A percentile compares a stretch with the other conserved stretches of the same genome.
These are phyloP conservation scores for Peltaster fructicola DNA, from an alignment of 2,329 filamentous ascomycete genomes.

Conservation along the genomic window DNA sequence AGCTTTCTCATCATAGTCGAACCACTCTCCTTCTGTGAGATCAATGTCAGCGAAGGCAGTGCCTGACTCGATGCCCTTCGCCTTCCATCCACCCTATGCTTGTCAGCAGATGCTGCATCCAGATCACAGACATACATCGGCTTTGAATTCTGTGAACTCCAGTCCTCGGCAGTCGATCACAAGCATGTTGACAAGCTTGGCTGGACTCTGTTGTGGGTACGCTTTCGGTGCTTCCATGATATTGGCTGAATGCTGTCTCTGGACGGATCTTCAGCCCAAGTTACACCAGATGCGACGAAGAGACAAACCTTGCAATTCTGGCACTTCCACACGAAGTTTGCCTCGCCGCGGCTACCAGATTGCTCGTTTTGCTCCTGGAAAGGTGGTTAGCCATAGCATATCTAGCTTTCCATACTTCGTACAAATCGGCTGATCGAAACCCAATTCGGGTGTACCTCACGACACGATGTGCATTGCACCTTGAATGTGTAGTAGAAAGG, in stretches of 20 bases:
- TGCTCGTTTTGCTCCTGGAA: constrained; percentile 71
- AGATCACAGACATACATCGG: constrained; percentile 45
- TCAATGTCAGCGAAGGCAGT: constrained; percentile 74
- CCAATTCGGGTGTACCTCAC: constrained; percentile 74
- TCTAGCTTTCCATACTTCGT: constrained; percentile 17
- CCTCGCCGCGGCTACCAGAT: constrained; percentile 82
- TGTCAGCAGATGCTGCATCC: constrained; percentile 3
- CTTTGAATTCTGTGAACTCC: constrained; percentile 78
- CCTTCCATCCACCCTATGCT: constrained; percentile 69
- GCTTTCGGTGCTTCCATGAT: constrained; percentile 57
- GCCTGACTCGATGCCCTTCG: constrained; percentile 59
- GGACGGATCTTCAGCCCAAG: neutral
- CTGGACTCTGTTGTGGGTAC: constrained; percentile 54
- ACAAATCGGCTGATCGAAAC: constrained; percentile 81
- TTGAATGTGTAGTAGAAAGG: constrained; percentile 97
- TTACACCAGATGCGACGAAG: neutral
- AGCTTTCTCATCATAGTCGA: constrained; percentile 90
- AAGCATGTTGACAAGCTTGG: constrained; percentile 62
- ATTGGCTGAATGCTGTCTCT: constrained; percentile 73
- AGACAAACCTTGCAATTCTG: constrained; percentile 81
- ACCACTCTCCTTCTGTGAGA: constrained; percentile 84
- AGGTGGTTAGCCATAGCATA: constrained; percentile 1
- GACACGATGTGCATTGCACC: constrained; percentile 94
- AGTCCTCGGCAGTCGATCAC: constrained; percentile 88
- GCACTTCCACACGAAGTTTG: constrained; percentile 99